Base-by-base conservation (phyloP, 139 green algal species). In the Volvox africanus region DNA sequence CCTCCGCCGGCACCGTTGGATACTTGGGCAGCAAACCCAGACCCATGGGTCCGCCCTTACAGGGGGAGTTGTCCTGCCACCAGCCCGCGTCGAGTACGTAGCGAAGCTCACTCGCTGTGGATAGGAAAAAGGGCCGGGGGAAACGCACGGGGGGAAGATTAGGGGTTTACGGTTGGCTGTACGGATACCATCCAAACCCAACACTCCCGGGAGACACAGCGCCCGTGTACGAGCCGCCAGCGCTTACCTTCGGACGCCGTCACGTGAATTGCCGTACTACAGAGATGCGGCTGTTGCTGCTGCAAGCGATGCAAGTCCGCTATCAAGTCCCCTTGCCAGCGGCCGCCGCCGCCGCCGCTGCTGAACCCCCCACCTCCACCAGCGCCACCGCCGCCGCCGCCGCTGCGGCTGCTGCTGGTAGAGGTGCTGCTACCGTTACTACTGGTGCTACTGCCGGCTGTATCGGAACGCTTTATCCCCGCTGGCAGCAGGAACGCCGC, bases 11-110 rank as follows among this genome's bases (percentile, higher is more conserved):
- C 35, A 79, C 11, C 0, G 83, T 81, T 35, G 83, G 61, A 65
- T 36, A 89, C 82, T 87, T 87, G 61, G 55, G 82, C 82, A 62
- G 82, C 82, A 76, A 67, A 16, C 65, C 82, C 32, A 78, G 61
- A 50, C 62, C 82, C 82, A 78, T 33, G n/a, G 61, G 62, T 32
- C 62, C 82, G 19, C 32, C 65, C 82, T 88, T 88, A 67, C 50
- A 32, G 11, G 61, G 61, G 61, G n/a, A 30, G n/a, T 87, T 87
- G n/a, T 87, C 81, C 32, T 79, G 83, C 83, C 83, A 89, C 83
- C 83, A 89, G 67, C 36, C n/a, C 9, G 67, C 35, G 67, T 89
- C 16, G 24, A 89, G 83, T 1, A 89, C 67, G 20, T 62, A 62
- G 35, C 35, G 67, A 20, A 89, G 83, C 68, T 89, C 83, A 35